phyloP scores from a whole-genome alignment of 805 yeast genomes.

The Barnettozyma sp. region DNA sequence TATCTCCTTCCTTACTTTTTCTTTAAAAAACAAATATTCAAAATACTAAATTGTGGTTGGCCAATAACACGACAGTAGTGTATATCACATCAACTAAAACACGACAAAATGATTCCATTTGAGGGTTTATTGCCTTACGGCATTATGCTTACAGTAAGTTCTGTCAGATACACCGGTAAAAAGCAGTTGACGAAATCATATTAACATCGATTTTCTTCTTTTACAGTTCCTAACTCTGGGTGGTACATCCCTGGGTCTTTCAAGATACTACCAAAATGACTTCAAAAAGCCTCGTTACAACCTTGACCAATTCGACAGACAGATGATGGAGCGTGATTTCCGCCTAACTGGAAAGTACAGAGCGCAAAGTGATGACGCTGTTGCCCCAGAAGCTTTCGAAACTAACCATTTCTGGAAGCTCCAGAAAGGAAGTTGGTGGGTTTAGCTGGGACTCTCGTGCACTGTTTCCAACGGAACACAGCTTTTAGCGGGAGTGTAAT shows the following conservation, averaged over 20 bases:
- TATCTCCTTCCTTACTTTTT: too few species aligned
- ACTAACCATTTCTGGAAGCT: constrained; percentile 45
- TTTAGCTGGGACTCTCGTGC: too few species aligned
- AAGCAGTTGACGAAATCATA: too few species aligned
- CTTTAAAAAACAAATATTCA: background rate
- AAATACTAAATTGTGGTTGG: too few species aligned
- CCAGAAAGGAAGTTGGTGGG: constrained; percentile 25
- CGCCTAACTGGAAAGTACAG: constrained; percentile 69
- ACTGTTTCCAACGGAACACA: too few species aligned
- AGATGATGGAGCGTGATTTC: constrained; percentile 60
- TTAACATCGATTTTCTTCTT: constrained; percentile 4
- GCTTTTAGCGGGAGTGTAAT: too few species aligned
- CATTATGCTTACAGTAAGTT: constrained; percentile 41
- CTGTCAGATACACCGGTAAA: too few species aligned
- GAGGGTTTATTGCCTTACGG: constrained; percentile 61
- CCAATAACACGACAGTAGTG: background rate
- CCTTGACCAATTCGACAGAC: constrained; percentile 48
- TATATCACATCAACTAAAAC: background rate
- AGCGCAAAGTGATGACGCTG: constrained; percentile 57
- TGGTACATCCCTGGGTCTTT: constrained; percentile 42
- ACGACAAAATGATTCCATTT: constrained; percentile 53
- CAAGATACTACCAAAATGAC: constrained; percentile 39
- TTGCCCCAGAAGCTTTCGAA: constrained; percentile 74
- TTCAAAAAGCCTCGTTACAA: constrained; percentile 47
- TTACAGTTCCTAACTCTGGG: constrained; percentile 45